A percentile compares a stretch with the other conserved stretches of the same genome.
Conservation (phyloP, 2,329 filamentous ascomycete species). For the Xylaria sp. region DNA sequence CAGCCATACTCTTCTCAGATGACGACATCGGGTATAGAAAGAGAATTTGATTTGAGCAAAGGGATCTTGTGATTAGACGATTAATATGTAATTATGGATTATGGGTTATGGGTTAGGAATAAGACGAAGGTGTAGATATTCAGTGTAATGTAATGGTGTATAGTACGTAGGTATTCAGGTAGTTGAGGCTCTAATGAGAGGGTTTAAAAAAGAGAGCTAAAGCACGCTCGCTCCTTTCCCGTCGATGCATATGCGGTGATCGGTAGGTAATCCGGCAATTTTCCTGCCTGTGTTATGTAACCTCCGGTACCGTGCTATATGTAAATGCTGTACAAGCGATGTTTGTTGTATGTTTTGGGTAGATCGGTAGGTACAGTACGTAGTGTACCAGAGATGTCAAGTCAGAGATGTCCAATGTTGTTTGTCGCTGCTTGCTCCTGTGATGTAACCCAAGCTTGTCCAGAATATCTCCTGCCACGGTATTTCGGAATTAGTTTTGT, state of each 20-base stretch:
- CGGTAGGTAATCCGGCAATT: slow-evolving; percentile 17
- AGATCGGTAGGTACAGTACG: not conserved
- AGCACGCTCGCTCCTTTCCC: slow-evolving; percentile 17
- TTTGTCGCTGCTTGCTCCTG: not conserved
- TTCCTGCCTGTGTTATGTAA: slow-evolving; percentile 4
- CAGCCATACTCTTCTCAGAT: slow-evolving; percentile 36
- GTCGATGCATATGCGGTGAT: slow-evolving; percentile 27
- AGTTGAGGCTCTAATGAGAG: slow-evolving; percentile 26
- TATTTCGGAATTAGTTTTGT: slow-evolving; percentile 4
- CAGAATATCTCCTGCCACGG: slow-evolving; percentile 13
- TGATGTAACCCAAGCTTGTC: slow-evolving; percentile 18
- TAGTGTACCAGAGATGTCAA: slow-evolving; percentile 1
- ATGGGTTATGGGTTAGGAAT: not conserved
- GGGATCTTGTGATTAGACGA: not conserved
- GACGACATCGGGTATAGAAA: not conserved
- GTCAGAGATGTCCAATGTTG: not conserved
- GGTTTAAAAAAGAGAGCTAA: slow-evolving; percentile 14
- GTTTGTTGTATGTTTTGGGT: not conserved
- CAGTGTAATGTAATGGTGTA: not conserved
- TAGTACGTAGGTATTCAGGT: not conserved
- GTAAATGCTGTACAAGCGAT: slow-evolving; percentile 6
- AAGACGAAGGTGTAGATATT: not conserved
- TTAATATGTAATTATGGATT: slow-evolving; percentile 8
- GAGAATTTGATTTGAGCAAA: not conserved
- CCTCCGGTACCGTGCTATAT: slow-evolving; percentile 6